These are phyloP conservation scores for Endothia cerciana DNA, from an alignment of 2,329 filamentous ascomycete genomes.

Conservation along the genomic window DNA sequence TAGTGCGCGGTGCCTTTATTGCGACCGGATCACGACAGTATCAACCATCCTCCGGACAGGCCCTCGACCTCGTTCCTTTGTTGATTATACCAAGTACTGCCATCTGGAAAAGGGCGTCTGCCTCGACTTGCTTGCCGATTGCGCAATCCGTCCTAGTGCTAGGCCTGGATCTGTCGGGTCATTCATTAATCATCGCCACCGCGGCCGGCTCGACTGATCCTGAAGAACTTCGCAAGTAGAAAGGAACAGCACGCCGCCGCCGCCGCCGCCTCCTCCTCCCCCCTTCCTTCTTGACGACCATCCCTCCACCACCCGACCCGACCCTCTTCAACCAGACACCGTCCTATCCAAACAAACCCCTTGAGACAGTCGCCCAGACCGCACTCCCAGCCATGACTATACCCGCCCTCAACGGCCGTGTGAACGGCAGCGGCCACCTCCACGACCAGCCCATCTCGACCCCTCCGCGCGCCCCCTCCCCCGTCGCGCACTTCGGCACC, in stretches of 20 bases:
- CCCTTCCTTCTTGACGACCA: background rate
- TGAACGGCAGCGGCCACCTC: constrained; percentile 17
- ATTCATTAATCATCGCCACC: constrained; percentile 4
- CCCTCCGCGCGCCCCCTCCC: constrained; percentile 72
- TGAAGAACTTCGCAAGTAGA: too few relatives aligned
- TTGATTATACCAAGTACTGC: background rate
- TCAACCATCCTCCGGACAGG: background rate
- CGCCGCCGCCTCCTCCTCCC: too few relatives aligned
- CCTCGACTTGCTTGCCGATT: constrained; percentile 5
- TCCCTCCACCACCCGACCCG: background rate
- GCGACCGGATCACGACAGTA: background rate
- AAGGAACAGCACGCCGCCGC: background rate
- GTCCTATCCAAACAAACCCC: too few relatives aligned
- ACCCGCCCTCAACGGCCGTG: constrained; percentile 22
- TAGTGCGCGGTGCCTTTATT: background rate
- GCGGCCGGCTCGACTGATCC: background rate
- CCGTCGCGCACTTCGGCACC: constrained; percentile 84
- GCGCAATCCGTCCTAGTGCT: constrained; percentile 26
- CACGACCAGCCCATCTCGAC: constrained; percentile 56
- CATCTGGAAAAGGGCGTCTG: background rate
- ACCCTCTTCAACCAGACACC: background rate
- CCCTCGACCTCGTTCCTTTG: background rate
- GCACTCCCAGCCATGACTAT: constrained; percentile 16
- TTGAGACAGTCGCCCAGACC: too few relatives aligned
- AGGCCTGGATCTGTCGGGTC: background rate